A percentile compares a stretch with the other conserved stretches of the same genome.
phyloP scores from a whole-genome alignment of 1,284 basidiomycete genomes.

The Xerocomus nothofagi region DNA sequence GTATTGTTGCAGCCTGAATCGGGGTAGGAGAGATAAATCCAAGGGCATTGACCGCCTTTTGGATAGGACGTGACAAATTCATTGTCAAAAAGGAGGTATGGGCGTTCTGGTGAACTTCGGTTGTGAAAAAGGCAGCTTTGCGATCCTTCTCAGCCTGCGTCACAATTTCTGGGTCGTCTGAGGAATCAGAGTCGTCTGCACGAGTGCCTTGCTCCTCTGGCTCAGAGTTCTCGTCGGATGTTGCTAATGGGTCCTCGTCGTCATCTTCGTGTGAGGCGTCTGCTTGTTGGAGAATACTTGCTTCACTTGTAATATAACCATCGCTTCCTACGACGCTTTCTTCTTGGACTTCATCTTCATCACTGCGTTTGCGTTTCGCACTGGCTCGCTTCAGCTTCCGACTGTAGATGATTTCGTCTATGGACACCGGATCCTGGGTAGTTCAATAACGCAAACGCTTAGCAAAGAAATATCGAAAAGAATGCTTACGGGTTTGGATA shows the following conservation, averaged over 20 bases:
- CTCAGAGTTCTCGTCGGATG: conserved; percentile 38
- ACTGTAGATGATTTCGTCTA: conserved; percentile 89
- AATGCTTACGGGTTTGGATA: conserved; percentile 62
- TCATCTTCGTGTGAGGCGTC: conserved; percentile 36
- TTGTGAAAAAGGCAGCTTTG: conserved; percentile 85
- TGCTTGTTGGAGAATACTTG: conserved; percentile 38
- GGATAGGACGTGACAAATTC: conserved; percentile 87
- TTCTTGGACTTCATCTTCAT: conserved; percentile 39
- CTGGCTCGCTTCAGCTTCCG: conserved; percentile 47
- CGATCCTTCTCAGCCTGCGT: conserved; percentile 48
- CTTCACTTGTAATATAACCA: conserved; percentile 35
- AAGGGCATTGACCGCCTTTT: conserved; percentile 83
- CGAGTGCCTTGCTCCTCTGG: conserved; percentile 19
- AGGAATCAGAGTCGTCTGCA: conserved; percentile 36
- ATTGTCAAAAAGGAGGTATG: conserved; percentile 79
- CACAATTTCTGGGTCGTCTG: conserved; percentile 41
- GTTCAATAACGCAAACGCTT: conserved; percentile 14
- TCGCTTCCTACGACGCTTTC: conserved; percentile 39
- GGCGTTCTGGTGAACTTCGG: conserved; percentile 48
- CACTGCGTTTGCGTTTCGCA: conserved; percentile 60
- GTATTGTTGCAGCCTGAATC: conserved; percentile 92
- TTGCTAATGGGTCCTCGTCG: conserved; percentile 46
- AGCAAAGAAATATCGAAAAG: not conserved
- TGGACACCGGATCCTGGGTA: conserved; percentile 71
- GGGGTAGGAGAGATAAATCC: conserved; percentile 89